Conservation (phyloP, 1,139 yeast genomes). For the Hyphopichia khmerensis region DNA sequence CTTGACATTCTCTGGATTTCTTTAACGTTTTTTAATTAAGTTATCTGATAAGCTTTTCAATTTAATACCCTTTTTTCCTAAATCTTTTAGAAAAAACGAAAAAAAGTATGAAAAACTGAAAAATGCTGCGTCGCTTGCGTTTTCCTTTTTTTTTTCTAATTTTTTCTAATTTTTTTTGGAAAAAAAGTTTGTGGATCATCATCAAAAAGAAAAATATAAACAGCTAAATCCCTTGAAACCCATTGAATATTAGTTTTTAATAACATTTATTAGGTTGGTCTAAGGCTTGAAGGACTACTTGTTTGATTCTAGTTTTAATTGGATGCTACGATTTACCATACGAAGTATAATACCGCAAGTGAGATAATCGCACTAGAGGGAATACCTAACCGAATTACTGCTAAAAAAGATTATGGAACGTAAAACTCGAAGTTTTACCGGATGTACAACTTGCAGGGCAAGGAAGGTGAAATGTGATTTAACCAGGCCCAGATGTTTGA, state of each 20-base stretch:
- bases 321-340: neutral
- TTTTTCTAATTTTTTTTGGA: too few relatives aligned
- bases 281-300: too few relatives aligned
- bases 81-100: neutral
- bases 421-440: slow-evolving; percentile 44
- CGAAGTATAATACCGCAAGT: neutral
- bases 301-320: neutral
- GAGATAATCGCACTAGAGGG: neutral
- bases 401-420: slow-evolving; percentile 17
- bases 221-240: too few relatives aligned
- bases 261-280: too few relatives aligned
- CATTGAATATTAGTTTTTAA: too few relatives aligned
- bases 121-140: neutral
- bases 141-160: neutral
- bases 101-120: neutral
- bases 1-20: neutral
- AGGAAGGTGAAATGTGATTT: slow-evolving; percentile 54
- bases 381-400: neutral
- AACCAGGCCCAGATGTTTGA: slow-evolving; percentile 36
- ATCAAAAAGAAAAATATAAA: neutral
- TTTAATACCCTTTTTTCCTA: neutral
- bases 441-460: slow-evolving; percentile 54
- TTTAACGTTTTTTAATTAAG: too few relatives aligned
- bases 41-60: neutral
- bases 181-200: too few relatives aligned